phyloP scores from a whole-genome alignment of 2,329 filamentous ascomycete species.

The Fusarium brevicatenulatum region DNA sequence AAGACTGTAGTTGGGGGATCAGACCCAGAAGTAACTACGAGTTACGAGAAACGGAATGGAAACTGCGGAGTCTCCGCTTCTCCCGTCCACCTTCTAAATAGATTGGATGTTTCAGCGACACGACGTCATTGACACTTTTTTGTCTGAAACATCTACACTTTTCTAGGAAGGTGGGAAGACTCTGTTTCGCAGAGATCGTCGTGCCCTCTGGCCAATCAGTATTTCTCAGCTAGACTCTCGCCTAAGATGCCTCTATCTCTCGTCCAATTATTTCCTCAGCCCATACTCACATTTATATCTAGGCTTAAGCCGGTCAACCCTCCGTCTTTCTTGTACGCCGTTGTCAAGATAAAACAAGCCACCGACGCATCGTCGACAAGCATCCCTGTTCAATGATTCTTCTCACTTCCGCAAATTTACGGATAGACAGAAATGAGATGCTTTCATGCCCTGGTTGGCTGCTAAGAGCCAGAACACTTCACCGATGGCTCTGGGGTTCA shows the following conservation, averaged over 20 bases:
- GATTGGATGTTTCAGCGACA: not conserved
- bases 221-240: not conserved
- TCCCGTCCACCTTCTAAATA: not conserved
- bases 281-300: conserved; percentile 18
- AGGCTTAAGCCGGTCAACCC: conserved; percentile 30
- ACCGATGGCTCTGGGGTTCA: not conserved
- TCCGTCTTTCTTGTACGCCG: not conserved
- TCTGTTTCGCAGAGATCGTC: not conserved
- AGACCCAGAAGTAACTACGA: not conserved
- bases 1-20: not conserved
- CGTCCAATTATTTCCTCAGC: conserved; percentile 18
- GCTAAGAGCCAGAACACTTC: not conserved
- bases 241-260: not conserved
- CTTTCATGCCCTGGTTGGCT: not conserved
- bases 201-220: not conserved
- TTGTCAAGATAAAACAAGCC: conserved; percentile 15
- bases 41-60: conserved; percentile 6
- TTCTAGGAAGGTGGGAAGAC: not conserved
- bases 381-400: not conserved
- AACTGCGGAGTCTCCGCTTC: not conserved
- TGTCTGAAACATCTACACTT: not conserved
- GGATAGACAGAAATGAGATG: not conserved
- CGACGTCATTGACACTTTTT: conserved; percentile 5
- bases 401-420: not conserved
- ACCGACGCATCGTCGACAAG: not conserved